Percentiles rank a stretch among this genome's conserved stretches.
phyloP scores from a whole-genome alignment of 2,329 filamentous ascomycete genomes.

The Sphaerulina vaccinii region DNA sequence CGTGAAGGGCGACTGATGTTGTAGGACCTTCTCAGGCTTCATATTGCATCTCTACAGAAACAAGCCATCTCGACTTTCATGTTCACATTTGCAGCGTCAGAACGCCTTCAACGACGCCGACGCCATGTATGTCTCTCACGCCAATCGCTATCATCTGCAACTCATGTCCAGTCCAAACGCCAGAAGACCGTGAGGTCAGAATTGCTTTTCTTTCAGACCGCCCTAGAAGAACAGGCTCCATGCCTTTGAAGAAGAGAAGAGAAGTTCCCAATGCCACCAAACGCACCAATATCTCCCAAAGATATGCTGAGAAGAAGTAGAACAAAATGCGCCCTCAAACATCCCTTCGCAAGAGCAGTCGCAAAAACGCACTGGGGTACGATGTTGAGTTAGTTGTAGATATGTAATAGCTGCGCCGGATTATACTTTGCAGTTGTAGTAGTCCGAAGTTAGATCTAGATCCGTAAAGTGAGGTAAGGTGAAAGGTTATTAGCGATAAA shows the following conservation, averaged over 20 bases:
- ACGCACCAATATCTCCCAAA: not conserved
- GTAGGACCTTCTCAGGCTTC: not conserved
- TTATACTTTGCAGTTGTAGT: not conserved
- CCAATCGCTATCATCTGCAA: not conserved
- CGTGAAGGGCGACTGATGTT: too few relatives aligned
- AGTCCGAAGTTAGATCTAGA: not conserved
- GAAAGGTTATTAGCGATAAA: constrained; percentile 14
- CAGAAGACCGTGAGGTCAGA: not conserved
- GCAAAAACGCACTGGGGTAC: not conserved
- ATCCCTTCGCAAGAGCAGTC: not conserved
- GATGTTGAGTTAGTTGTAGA: not conserved
- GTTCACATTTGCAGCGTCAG: not conserved
- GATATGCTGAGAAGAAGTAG: not conserved
- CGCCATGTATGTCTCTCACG: not conserved
- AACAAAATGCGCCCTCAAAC: not conserved
- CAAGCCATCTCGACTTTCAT: not conserved
- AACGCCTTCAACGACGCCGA: not conserved
- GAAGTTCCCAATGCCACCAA: too few relatives aligned
- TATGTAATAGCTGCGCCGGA: not conserved
- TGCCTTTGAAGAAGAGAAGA: too few relatives aligned
- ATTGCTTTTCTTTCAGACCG: not conserved
- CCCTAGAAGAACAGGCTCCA: not conserved
- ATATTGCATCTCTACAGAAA: not conserved
- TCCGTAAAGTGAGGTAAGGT: not conserved
- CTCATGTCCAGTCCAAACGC: not conserved